Evolutionary conservation across 2,329 filamentous ascomycete species (phyloP).

Genomic region (Paecilomyces dactylethromorphus): DNA sequence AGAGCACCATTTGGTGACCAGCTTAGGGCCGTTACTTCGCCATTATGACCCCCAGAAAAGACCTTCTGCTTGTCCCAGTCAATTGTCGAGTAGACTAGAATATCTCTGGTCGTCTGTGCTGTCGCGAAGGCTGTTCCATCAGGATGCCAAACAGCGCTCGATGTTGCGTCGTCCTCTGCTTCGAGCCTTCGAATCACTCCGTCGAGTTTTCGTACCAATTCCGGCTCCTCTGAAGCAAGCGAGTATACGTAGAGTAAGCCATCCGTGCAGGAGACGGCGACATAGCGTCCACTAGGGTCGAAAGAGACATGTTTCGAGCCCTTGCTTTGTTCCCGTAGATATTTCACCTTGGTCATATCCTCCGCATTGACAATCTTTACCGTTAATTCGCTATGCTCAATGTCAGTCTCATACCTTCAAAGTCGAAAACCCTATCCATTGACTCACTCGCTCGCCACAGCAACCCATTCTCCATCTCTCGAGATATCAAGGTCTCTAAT

Average conservation of each 20-base stretch:
- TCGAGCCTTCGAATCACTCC: conserved; percentile 77
- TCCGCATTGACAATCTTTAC: conserved; percentile 82
- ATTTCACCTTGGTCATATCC: conserved; percentile 69
- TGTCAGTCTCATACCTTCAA: neutral
- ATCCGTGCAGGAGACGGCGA: conserved; percentile 80
- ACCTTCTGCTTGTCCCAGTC: conserved; percentile 82
- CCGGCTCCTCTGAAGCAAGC: conserved; percentile 67
- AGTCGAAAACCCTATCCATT: neutral
- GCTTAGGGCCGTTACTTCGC: conserved; percentile 76
- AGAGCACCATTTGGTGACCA: conserved; percentile 96
- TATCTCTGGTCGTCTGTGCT: conserved; percentile 72
- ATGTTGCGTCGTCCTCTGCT: conserved; percentile 67
- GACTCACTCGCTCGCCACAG: conserved; percentile 83
- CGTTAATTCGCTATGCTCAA: conserved; percentile 62
- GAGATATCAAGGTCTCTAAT: conserved; percentile 81
- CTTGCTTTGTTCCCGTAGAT: conserved; percentile 74
- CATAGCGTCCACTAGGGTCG: conserved; percentile 67
- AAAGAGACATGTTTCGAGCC: conserved; percentile 91
- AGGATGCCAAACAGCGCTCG: conserved; percentile 81
- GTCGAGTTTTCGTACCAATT: conserved; percentile 76
- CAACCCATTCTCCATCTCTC: conserved; percentile 76
- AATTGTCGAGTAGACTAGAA: conserved; percentile 78
- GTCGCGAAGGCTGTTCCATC: conserved; percentile 87
- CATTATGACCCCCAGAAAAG: conserved; percentile 73
- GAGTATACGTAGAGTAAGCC: conserved; percentile 89